Base-by-base conservation (phyloP, 164 flowering plant genomes). In the Sedum album region DNA sequence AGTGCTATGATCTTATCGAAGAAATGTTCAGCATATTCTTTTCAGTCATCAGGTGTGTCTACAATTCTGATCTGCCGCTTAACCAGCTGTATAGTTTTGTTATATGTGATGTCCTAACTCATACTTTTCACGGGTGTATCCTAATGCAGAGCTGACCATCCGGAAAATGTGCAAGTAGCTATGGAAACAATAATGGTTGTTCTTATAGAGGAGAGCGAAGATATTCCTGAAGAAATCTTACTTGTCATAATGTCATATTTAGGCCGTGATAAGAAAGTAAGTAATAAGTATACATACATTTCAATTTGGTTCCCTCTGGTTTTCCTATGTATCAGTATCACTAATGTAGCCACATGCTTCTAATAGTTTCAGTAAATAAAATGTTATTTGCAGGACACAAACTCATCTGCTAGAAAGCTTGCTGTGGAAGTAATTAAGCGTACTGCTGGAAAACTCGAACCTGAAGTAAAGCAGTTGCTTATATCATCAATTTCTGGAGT, bases 131-230 rank as follows among this genome's bases (percentile, higher is more conserved):
- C 20, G 57, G 31, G 33, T 26, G 31, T 57, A 26, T 28, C 5
- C 33, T 26, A 57, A 33, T 86, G 86, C 96, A 95, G 99, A 44
- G 96, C 87, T 80, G 89, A 82, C 73, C 96, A 88, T 78, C 87
- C 88, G 28, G 94, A 85, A 75, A 84, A 70, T 81, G 90, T 95
- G 69, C 48, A 83, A 17, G 80, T 82, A 57, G 86, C 97, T 68
- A 95, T 95, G 96, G 84, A 90, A 77, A 82, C 86, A 17, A 95
- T 92, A 68, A 92, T 95, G 97, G 78, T 76, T 65, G 88, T 88
- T 81, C 86, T 95, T 23, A 69, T 95, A 60, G 97, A 95, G 72
- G 99, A 95, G 76, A 92, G 96, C 73, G 99, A 95, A 80, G 97
- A 95, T 55, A 70, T 95, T 36, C 77, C 70, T 6, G 97, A 92